These are phyloP conservation scores for Nyssa sinensis DNA, from an alignment of 148 eudicot genomes.

Conservation along the genomic window DNA sequence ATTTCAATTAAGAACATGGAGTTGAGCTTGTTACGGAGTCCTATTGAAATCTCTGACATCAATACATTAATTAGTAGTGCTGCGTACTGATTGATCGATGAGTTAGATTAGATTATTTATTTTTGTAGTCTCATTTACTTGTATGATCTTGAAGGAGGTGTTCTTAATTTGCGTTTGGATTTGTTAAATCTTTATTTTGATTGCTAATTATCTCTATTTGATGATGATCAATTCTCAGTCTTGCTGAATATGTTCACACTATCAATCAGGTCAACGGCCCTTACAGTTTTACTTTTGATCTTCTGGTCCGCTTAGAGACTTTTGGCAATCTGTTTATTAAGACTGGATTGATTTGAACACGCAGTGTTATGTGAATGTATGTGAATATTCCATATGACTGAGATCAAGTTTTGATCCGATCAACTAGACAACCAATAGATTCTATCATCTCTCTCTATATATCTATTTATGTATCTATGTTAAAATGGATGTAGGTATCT, in stretches of 20 bases:
- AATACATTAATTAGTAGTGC: neutral
- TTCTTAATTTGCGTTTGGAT: no score
- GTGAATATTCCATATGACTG: no score
- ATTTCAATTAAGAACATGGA: no score
- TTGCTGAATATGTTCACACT: no score
- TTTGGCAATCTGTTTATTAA: no score
- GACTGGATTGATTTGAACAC: no score
- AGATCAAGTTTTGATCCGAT: no score
- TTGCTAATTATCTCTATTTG: neutral
- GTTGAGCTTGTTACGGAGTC: neutral
- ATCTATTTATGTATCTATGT: neutral
- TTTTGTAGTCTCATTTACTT: neutral
- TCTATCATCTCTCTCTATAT: neutral
- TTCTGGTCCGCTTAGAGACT: no score
- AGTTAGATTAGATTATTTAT: no score
- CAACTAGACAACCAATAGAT: neutral
- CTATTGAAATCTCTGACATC: neutral
- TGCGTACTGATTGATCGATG: neutral
- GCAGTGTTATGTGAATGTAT: no score
- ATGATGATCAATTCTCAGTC: neutral
- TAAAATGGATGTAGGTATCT: neutral
- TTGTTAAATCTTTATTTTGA: neutral
- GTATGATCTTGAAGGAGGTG: no score
- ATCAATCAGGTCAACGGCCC: neutral
- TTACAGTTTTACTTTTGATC: no score